Base-by-base conservation (phyloP, 2,329 filamentous ascomycete genomes). In the Aureobasidium sp. region DNA sequence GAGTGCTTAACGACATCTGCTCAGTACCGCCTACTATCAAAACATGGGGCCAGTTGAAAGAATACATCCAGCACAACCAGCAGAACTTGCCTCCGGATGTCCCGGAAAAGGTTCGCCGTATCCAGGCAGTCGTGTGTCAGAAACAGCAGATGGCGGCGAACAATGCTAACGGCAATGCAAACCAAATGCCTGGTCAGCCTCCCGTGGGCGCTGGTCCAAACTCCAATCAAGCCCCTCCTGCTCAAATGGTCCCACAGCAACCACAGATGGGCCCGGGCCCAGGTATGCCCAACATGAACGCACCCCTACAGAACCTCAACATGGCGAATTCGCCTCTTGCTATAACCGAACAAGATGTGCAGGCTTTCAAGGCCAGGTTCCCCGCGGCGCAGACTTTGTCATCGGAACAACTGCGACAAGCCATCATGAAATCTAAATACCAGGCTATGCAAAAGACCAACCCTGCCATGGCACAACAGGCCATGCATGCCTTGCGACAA, bases 31-130 rank as follows among this genome's bases (percentile, higher is more conserved):
- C 72, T 24, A 65, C 74, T 11, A 68, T 81, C 21, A 76, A 72
- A 58, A 75, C 72, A 2, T 83, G 79, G 79, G 73, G 73, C 7
- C 74, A 80, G 53, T 67, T 83, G 6, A 82, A 81, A 63, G 67
- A 74, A 49, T 79, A 77, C 69, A 73, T 74, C 14, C 60, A 63
- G 24, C 67, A 73, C 38, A 79, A 79, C 53, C 67, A 68, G 14
- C 67, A 68, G 42, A 65, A 68, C 4, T 58, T 75, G 42, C 71
- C 69, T 16, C 68, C 66, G 8, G 66, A 69, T 3, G 71, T 70
- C 39, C 51, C 71, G 16, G 58, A 66, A 5, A 74, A 70, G 51
- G 59, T 78, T 11, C 49, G 49, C 10, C 17, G 35, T 3, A 16
- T 55, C 30, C 53, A 55, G 48, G 19, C 29, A 14, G 22, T 52